Evolutionary conservation across 768 basidiomycete species (phyloP).

Genomic region (Psilocybe azurescens): DNA sequence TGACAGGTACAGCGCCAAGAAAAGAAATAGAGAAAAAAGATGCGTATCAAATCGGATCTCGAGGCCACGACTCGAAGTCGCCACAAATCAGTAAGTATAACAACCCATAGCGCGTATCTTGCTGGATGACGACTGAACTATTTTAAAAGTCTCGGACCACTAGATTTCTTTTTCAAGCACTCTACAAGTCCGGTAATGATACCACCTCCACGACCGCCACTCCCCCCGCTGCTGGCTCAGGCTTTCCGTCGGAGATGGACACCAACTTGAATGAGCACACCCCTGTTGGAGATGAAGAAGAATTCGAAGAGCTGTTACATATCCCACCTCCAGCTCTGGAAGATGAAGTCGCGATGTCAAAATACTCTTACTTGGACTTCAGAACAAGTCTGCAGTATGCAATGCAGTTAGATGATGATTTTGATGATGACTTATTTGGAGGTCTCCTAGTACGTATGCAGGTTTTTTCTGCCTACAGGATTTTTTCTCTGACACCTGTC

Average conservation of each 20-base stretch:
- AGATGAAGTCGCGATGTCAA: slow-evolving; percentile 12
- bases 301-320: neutral
- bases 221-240: neutral
- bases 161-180: too few relatives aligned
- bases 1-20: neutral
- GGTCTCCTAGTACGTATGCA: slow-evolving; percentile 11
- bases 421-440: slow-evolving; percentile 12
- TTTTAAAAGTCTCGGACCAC: too few relatives aligned
- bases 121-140: neutral
- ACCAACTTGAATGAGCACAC: neutral
- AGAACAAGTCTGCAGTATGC: slow-evolving; percentile 4
- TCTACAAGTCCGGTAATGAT: neutral
- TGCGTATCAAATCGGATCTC: neutral
- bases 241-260: neutral
- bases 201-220: neutral
- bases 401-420: slow-evolving; percentile 17
- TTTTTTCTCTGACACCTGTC: neutral
- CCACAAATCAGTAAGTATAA: neutral
- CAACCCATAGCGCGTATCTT: neutral
- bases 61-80: neutral
- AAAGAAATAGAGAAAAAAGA: neutral
- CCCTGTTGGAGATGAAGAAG: neutral
- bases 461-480: neutral
- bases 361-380: slow-evolving; percentile 5
- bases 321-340: neutral